Conservation (phyloP, 768 basidiomycete genomes). For the Rhizopogon roseolus region DNA sequence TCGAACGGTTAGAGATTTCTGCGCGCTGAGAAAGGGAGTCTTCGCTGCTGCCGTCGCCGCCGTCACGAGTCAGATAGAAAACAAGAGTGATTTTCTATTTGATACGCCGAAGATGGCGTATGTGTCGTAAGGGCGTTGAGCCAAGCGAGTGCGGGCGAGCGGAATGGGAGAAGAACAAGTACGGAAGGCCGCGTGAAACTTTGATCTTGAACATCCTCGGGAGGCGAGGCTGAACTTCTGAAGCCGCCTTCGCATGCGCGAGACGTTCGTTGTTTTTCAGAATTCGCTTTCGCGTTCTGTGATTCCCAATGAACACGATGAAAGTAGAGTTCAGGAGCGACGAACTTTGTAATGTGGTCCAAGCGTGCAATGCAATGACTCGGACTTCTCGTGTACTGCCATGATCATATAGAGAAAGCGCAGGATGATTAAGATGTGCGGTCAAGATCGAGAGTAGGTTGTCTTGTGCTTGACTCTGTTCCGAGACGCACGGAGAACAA, state of each 20-base stretch:
- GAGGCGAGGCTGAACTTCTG: slow-evolving; percentile 48
- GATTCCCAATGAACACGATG: neutral
- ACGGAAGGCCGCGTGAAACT: slow-evolving; percentile 96
- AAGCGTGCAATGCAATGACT: slow-evolving; percentile 76
- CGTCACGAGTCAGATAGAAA: slow-evolving; percentile 64
- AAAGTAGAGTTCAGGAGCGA: neutral
- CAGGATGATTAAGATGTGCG: slow-evolving; percentile 69
- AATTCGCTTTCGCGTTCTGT: slow-evolving; percentile 88
- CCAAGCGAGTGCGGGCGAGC: slow-evolving; percentile 84
- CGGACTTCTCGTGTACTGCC: slow-evolving; percentile 61
- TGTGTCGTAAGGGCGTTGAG: slow-evolving; percentile 73
- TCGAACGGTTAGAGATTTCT: slow-evolving; percentile 40
- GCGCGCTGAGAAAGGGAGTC: neutral
- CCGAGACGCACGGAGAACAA: slow-evolving; percentile 29
- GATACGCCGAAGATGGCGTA: slow-evolving; percentile 64
- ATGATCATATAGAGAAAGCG: slow-evolving; percentile 60
- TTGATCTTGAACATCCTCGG: slow-evolving; percentile 87
- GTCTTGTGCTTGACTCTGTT: slow-evolving; percentile 52
- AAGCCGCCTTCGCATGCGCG: slow-evolving; percentile 59
- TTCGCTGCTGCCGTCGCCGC: neutral
- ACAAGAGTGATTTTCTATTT: slow-evolving; percentile 84
- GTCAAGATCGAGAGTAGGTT: slow-evolving; percentile 63
- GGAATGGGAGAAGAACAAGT: slow-evolving; percentile 90
- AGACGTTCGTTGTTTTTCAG: slow-evolving; percentile 94
- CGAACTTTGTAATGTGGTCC: slow-evolving; percentile 87